Base-by-base conservation (phyloP, 2,329 filamentous ascomycete genomes). In the Pestalotiopsis sp. region DNA sequence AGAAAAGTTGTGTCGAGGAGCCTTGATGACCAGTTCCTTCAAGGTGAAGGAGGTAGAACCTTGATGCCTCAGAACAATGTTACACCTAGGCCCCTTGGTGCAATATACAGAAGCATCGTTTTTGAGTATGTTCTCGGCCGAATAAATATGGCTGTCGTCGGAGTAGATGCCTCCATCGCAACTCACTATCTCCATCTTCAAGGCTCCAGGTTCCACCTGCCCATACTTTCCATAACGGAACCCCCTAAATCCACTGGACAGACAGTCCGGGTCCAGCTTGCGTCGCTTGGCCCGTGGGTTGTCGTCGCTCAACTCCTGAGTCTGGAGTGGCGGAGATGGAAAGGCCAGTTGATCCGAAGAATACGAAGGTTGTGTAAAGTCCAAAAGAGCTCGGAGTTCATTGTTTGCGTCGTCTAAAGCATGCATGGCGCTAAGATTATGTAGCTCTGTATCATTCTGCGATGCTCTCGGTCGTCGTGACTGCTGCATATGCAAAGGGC, bases 41-140 rank as follows among this genome's bases (percentile, higher is more conserved):
- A 98, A 81, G 67, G 89, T 93, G 76, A 98, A 98, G 0, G 92
- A 89, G 2, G 92, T 92, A 49, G 90, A 90, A 59, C 93, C 94
- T 72, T 92, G 90, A 78, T 98, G 95, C 69, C 90, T 89, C 68
- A 98, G 81, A 13, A 98, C 85, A 74, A 98, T 89, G 76, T 97
- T 97, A 82, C 94, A 98, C 69, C 90, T 89, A 70, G 92, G 92
- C n/a, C 90, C 91, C 78, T 95, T 93, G 49, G 94, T 97, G 81
- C 94, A 97, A 78, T 98, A 98, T 2, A 97, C 94, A 12, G 92
- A 93, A 69, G 86, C 85, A 79, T 98, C 94, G 78, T 95, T 91
- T 73, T 89, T 90, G 71, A 98, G 85, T 36, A 98, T 91, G 78
- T 97, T 97, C 73, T 95, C 93, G 23, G 91, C 90, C 13, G 87